Evolutionary conservation across 208 protist genomes (phyloP), one percentile per base, ranked within the genome.

Genomic region (Trypanosomatidae sp.): DNA sequence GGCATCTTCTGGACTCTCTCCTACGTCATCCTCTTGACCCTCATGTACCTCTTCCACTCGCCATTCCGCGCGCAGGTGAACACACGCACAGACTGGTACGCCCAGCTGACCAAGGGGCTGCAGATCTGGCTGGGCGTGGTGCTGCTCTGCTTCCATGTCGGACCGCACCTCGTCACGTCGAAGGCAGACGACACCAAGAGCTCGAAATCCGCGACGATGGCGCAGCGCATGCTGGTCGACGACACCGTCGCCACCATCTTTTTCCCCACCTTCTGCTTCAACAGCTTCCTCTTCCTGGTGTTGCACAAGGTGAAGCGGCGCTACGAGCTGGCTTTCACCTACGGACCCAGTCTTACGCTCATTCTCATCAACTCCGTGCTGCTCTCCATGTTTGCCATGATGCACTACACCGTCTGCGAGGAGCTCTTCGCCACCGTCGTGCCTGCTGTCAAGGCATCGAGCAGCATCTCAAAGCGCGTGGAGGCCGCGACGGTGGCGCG

Each of bases 21-120:
- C 19, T 93, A 95, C 71, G 66, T 83, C 3, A 15, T 86, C 9
- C 66, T 90, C 22, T 50, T 96, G 13, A 55, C 73, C 1, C 66
- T 80, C 50, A 89, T 89, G 77, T 96, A 93, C 70, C 79, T 96
- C 44, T 94, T 94, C 56, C 89, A 94, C 73, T 86, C 89, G 0
- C 91, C 91, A 0, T 94, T 96, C 62, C 91, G 89, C 33, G 66
- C 79, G 0, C 82, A 91, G 73, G 71, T 72, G 56, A 72, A 72
- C 56, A 71, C 77, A 3, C 68, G 75, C 1, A 81, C 76, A 6
- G 91, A 94, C 70, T 83, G 73, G 75, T 94, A 96, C 71, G 85
- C 88, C 17, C 84, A 84, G 46, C 33, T 92, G 28, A 91, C 83
- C 15, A 92, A 91, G 58, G 80, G 90, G 36, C 64, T 91, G n/a